phyloP scores from a whole-genome alignment of 2,329 filamentous ascomycete species.

The Aspergillus uvarum region DNA sequence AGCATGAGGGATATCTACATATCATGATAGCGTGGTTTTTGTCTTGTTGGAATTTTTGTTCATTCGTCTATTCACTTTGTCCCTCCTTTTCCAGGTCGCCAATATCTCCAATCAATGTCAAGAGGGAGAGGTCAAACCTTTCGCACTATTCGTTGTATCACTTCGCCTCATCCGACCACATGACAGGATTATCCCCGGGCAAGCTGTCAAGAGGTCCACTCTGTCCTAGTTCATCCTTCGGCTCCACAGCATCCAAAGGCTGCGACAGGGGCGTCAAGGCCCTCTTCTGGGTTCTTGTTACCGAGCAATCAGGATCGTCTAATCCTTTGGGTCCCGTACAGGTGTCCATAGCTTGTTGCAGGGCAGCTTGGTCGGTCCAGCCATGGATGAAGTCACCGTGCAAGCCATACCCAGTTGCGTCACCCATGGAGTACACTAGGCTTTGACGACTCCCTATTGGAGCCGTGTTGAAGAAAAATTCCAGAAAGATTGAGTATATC shows the following conservation, averaged over 20 bases:
- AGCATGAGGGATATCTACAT: neutral
- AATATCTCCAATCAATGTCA: neutral
- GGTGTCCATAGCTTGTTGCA: conserved; percentile 39
- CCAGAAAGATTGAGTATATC: conserved; percentile 60
- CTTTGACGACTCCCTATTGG: conserved; percentile 13
- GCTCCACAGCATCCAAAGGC: conserved; percentile 10
- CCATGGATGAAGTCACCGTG: conserved; percentile 57
- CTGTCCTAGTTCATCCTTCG: conserved; percentile 19
- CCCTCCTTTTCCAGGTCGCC: neutral
- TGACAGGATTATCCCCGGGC: conserved; percentile 19
- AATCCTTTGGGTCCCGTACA: conserved; percentile 19
- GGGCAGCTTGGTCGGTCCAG: conserved; percentile 43
- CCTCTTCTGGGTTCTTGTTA: conserved; percentile 16
- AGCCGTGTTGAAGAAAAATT: conserved; percentile 57
- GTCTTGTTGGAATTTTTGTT: no score
- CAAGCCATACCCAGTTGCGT: conserved; percentile 50
- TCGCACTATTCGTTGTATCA: neutral
- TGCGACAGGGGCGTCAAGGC: conserved; percentile 10
- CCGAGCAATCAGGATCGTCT: conserved; percentile 17
- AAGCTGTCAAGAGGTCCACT: conserved; percentile 13
- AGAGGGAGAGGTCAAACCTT: no score
- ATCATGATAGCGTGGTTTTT: no score
- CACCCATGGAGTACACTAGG: conserved; percentile 44
- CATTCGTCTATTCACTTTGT: no score
- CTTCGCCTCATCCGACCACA: neutral